phyloP scores from a whole-genome alignment of 176 grass and related monocot genomes.

The Oryza coarctata region DNA sequence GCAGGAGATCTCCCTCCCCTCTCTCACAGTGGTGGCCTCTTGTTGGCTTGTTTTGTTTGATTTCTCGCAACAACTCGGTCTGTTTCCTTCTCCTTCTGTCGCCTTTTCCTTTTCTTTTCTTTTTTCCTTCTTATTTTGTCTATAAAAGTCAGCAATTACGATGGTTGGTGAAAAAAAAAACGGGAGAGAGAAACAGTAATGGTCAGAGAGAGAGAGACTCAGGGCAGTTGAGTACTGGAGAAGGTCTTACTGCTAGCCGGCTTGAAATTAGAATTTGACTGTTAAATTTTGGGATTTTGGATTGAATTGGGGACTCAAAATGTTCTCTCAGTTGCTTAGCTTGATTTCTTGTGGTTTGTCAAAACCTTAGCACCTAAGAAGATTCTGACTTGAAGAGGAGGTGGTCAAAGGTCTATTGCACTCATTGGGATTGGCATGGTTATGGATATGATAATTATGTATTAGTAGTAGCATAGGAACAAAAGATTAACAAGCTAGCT shows the following conservation, averaged over 20 bases:
- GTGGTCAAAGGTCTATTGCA: constrained; percentile 22
- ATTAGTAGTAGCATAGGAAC: background rate
- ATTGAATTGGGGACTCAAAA: background rate
- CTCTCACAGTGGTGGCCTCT: constrained; percentile 35
- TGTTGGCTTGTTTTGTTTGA: constrained; percentile 38
- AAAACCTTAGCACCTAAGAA: constrained; percentile 38
- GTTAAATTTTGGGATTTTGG: background rate
- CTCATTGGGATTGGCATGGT: background rate
- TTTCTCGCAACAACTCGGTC: constrained; percentile 26
- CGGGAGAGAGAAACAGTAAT: background rate
- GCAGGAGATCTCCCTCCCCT: constrained; percentile 34
- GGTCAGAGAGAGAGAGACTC: background rate
- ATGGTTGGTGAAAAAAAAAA: constrained; percentile 29
- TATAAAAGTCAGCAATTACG: background rate
- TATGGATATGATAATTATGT: constrained; percentile 18
- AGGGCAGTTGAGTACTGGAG: background rate
- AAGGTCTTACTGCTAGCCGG: background rate
- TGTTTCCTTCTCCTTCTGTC: background rate
- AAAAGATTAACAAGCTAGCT: background rate
- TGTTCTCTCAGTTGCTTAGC: constrained; percentile 17
- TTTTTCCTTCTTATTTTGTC: background rate
- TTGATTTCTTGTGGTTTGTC: constrained; percentile 19
- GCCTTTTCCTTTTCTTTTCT: background rate
- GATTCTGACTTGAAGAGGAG: background rate
- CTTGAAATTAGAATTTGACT: constrained; percentile 1